These are phyloP conservation scores for Vanilla planifolia DNA, from an alignment of 106 monocot genomes.

Conservation along the genomic window DNA sequence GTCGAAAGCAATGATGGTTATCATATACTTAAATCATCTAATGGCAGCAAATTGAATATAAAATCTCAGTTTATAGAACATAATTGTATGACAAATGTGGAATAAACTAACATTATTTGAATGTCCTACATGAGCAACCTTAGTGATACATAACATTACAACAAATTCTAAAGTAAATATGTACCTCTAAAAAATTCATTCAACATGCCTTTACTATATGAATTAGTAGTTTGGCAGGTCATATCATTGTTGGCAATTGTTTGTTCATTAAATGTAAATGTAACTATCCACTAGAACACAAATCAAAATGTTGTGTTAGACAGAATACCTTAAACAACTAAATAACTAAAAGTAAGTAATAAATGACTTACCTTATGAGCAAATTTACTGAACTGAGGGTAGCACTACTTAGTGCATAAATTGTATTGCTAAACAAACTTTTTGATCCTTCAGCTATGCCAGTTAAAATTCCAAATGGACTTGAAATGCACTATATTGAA, in stretches of 20 bases:
- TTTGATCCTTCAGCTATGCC: slow-evolving; percentile 80
- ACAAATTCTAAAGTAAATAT: background rate
- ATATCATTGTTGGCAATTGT: slow-evolving; percentile 39
- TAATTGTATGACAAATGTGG: no score
- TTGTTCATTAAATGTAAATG: slow-evolving; percentile 82
- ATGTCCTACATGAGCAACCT: no score
- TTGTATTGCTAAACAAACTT: slow-evolving; percentile 74
- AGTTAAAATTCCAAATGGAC: slow-evolving; percentile 61
- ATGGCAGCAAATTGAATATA: no score
- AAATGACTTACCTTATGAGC: slow-evolving; percentile 73
- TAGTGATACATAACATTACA: background rate
- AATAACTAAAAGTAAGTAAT: background rate
- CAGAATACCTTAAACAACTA: background rate
- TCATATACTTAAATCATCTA: no score
- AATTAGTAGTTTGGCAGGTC: slow-evolving; percentile 30
- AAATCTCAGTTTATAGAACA: no score
- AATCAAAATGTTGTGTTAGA: background rate
- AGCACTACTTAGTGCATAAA: slow-evolving; percentile 92
- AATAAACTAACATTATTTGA: no score
- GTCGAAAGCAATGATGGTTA: no score
- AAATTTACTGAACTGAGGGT: slow-evolving; percentile 94
- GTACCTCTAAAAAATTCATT: slow-evolving; percentile 82
- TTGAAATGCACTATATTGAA: slow-evolving; percentile 42
- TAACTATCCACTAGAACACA: slow-evolving; percentile 66
- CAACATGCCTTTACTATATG: slow-evolving; percentile 69